Conservation (phyloP, 2,329 filamentous ascomycete species). For the Alternaria rosae region DNA sequence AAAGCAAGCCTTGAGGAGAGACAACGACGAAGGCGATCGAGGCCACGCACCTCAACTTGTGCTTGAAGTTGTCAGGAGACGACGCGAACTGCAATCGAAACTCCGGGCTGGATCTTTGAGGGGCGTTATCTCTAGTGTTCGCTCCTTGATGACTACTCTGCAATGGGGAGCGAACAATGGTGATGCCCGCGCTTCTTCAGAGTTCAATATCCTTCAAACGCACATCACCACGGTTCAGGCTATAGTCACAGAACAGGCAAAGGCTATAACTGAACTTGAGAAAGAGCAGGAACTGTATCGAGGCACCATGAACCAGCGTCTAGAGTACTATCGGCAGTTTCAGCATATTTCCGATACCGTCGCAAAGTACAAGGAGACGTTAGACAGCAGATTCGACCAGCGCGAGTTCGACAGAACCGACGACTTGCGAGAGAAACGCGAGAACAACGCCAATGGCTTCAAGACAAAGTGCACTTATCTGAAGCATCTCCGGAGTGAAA, state of each 20-base stretch:
- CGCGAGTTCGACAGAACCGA: slow-evolving; percentile 54
- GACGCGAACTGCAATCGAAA: slow-evolving; percentile 59
- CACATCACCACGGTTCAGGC: slow-evolving; percentile 68
- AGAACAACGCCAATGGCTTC: slow-evolving; percentile 66
- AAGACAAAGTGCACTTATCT: slow-evolving; percentile 81
- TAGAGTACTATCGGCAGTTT: slow-evolving; percentile 90
- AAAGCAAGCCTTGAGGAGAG: slow-evolving; percentile 65
- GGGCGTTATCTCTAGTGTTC: slow-evolving; percentile 72
- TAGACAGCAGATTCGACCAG: slow-evolving; percentile 64
- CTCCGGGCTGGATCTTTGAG: slow-evolving; percentile 70
- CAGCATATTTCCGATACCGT: slow-evolving; percentile 92
- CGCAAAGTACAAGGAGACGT: slow-evolving; percentile 71
- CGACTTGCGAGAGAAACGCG: slow-evolving; percentile 60
- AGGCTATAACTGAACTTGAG: slow-evolving; percentile 62
- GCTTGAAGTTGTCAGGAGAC: slow-evolving; percentile 60
- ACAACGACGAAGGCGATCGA: slow-evolving; percentile 56
- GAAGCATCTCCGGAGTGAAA: slow-evolving; percentile 67
- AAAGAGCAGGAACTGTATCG: slow-evolving; percentile 80
- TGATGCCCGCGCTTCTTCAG: slow-evolving; percentile 64
- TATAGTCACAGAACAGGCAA: slow-evolving; percentile 61
- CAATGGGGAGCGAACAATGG: slow-evolving; percentile 65
- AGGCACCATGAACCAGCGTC: slow-evolving; percentile 79
- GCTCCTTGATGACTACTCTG: slow-evolving; percentile 67
- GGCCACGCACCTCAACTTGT: slow-evolving; percentile 76
- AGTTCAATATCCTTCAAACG: slow-evolving; percentile 69